These are phyloP conservation scores for Candida palmyrensis DNA, from an alignment of 805 yeast genomes.

Conservation along the genomic window DNA sequence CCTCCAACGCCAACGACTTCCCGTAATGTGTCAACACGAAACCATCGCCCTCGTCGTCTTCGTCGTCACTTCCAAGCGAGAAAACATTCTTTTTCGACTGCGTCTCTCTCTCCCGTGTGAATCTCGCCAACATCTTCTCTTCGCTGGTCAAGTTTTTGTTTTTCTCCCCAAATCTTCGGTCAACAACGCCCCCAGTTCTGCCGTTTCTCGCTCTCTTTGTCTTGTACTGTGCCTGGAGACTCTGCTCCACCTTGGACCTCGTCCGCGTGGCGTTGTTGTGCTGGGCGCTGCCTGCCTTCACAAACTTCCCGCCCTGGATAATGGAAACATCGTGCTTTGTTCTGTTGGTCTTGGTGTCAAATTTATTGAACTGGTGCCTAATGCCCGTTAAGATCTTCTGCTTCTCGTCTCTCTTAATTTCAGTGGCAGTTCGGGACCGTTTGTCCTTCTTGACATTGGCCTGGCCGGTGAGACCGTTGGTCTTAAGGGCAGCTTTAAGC, in stretches of 20 bases:
- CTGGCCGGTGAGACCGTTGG: conserved; percentile 83
- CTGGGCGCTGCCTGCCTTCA: conserved; percentile 36
- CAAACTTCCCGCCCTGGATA: conserved; percentile 39
- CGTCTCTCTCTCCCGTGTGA: conserved; percentile 78
- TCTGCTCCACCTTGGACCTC: conserved; percentile 32
- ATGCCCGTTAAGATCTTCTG: conserved; percentile 49
- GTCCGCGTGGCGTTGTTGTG: conserved; percentile 28
- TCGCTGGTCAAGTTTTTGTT: conserved; percentile 68
- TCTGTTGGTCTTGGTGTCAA: conserved; percentile 70
- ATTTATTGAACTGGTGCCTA: conserved; percentile 84
- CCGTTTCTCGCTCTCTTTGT: conserved; percentile 58
- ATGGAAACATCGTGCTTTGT: conserved; percentile 52
- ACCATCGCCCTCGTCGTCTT: conserved; percentile 43
- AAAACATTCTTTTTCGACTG: conserved; percentile 46
- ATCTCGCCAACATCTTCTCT: conserved; percentile 93
- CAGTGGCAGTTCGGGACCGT: conserved; percentile 46
- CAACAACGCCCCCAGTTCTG: conserved; percentile 73
- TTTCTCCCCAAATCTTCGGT: conserved; percentile 89
- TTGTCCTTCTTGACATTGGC: conserved; percentile 60
- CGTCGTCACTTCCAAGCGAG: conserved; percentile 68
- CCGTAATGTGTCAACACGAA: conserved; percentile 76
- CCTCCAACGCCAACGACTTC: conserved; percentile 54
- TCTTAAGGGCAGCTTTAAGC: conserved; percentile 70
- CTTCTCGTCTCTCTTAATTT: conserved; percentile 66
- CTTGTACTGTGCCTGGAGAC: conserved; percentile 57